A percentile compares a stretch with the other conserved stretches of the same genome.
phyloP scores from a whole-genome alignment of 2,329 filamentous ascomycete genomes.

The Lachnellula willkommii region DNA sequence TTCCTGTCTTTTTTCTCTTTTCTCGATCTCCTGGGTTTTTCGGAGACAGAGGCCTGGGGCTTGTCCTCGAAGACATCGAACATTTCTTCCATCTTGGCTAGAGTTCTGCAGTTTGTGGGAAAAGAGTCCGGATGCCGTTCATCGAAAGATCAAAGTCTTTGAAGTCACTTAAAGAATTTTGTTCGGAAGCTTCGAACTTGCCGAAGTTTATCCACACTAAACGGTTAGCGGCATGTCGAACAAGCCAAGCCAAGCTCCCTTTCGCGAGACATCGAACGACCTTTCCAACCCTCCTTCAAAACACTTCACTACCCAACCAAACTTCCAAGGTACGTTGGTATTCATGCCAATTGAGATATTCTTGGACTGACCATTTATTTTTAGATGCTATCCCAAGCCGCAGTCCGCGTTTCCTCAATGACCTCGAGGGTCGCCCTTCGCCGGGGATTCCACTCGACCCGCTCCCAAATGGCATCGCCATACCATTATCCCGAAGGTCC shows the following conservation, averaged over 20 bases:
- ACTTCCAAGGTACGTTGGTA: constrained; percentile 20
- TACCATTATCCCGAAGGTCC: constrained; percentile 99
- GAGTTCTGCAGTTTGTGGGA: background rate
- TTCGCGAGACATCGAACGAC: constrained; percentile 19
- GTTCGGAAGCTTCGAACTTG: background rate
- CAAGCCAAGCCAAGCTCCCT: constrained; percentile 4
- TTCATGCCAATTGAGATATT: constrained; percentile 37
- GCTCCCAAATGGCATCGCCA: constrained; percentile 76
- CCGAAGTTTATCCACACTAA: constrained; percentile 1
- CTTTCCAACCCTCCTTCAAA: constrained; percentile 4
- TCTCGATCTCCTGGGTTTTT: constrained; percentile 33
- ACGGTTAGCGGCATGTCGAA: background rate
- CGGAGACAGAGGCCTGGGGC: constrained; percentile 41
- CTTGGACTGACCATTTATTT: constrained; percentile 9
- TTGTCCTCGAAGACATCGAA: constrained; percentile 77
- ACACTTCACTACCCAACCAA: constrained; percentile 16
- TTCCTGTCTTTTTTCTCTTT: constrained; percentile 53
- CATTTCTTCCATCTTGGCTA: constrained; percentile 62
- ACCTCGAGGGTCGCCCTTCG: constrained; percentile 65
- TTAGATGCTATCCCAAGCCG: constrained; percentile 80
- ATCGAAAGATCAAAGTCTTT: background rate
- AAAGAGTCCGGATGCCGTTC: background rate
- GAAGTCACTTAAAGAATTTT: background rate
- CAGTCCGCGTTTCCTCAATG: constrained; percentile 53
- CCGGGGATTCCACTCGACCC: constrained; percentile 91